Conservation (phyloP, 106 monocot species). For the Dioscorea zingiberensis region DNA sequence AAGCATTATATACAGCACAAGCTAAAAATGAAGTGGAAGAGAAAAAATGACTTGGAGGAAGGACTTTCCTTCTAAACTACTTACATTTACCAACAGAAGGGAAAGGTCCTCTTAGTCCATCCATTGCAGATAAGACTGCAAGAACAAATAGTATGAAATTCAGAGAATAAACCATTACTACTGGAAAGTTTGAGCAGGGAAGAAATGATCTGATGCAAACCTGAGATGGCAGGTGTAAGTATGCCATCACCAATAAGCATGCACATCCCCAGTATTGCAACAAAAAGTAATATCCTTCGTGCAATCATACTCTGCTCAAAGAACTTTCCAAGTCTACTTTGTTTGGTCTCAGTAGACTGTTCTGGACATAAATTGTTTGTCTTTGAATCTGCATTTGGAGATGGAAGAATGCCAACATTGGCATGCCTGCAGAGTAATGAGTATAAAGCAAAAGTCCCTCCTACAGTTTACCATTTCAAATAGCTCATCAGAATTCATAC, state of each 20-base stretch:
- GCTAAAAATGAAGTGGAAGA: no score
- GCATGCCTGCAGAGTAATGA: conserved; percentile 68
- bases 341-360: conserved; percentile 1
- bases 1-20: not conserved
- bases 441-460: conserved; percentile 81
- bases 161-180: not conserved
- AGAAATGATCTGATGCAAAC: conserved; percentile 12
- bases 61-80: not conserved
- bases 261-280: conserved; percentile 72
- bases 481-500: no score
- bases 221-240: conserved; percentile 86
- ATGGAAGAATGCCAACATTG: conserved; percentile 56
- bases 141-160: not conserved
- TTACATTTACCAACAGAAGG: conserved; percentile 59
- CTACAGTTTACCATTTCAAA: conserved; percentile 24
- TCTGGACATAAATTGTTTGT: not conserved
- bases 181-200: no score
- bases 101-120: conserved; percentile 66
- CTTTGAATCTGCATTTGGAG: conserved; percentile 13
- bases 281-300: conserved; percentile 43
- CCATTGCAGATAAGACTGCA: conserved; percentile 73
- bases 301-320: conserved; percentile 50
- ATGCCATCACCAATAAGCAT: conserved; percentile 94
- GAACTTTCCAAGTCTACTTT: conserved; percentile 35
- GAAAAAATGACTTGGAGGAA: no score